Evolutionary conservation across 2,329 filamentous ascomycete genomes (phyloP).

Genomic region (Colletotrichum scovillei): DNA sequence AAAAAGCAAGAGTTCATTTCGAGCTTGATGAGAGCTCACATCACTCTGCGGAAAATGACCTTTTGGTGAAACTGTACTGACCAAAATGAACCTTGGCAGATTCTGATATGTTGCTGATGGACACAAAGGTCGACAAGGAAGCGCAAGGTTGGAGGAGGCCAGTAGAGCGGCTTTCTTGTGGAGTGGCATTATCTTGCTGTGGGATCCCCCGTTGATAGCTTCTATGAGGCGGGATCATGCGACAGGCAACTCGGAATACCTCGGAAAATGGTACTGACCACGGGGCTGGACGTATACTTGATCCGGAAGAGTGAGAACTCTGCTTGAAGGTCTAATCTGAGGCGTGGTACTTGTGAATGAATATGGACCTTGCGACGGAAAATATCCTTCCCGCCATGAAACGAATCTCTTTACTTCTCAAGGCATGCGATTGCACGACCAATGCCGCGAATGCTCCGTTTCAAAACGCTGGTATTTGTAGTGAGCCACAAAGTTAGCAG

Average conservation of each 20-base stretch:
- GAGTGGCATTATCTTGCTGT: not conserved
- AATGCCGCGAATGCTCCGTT: no score
- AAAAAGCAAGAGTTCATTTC: not conserved
- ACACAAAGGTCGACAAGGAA: not conserved
- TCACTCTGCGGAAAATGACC: no score
- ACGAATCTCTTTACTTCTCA: no score
- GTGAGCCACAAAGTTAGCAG: no score
- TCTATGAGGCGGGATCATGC: not conserved
- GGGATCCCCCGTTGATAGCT: not conserved
- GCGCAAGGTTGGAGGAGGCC: not conserved
- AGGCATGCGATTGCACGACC: no score
- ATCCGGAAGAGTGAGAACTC: not conserved
- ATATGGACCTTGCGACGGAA: no score
- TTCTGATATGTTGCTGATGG: not conserved
- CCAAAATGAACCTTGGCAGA: not conserved
- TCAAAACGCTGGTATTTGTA: no score
- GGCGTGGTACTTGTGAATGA: no score
- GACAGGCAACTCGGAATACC: not conserved
- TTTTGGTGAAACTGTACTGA: not conserved
- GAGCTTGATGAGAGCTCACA: not conserved
- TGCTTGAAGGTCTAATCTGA: not conserved
- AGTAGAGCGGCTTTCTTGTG: no score
- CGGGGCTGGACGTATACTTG: not conserved
- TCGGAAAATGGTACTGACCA: no score
- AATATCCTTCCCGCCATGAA: no score